Evolutionary conservation across 192 early-diverging fungal species (phyloP), one percentile per base, ranked within the genome.

Genomic region (Chytriomyces confervae): DNA sequence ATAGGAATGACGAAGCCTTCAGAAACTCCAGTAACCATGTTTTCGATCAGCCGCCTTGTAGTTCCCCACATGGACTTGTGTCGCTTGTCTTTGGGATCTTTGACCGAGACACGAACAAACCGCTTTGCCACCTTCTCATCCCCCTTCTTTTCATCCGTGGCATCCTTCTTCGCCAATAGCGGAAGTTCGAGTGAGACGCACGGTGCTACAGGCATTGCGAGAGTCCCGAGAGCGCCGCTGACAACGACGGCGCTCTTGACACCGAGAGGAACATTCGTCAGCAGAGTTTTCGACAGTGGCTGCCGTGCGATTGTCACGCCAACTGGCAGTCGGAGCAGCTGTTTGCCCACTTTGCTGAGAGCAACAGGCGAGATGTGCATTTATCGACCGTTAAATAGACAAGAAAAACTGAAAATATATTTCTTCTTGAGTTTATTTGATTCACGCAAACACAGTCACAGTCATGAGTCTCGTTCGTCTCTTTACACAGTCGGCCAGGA

Each of bases 1-100:
- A 99, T 76, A 5, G 94, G 91, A 0, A 96, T 88, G 6, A 84
- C 91, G 82, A 91, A 95, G 5, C 95, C 97, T 72, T 98, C 96
- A 6, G 90, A 89, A 3, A 99, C 97, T 11, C 97, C 97, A 27
- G 83, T 84, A 45, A 99, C 91, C 72, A 92, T 91, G 80, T 94
- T 95, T 61, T 91, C 88, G 46, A 97, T 89, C 53, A 95, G 83
- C 16, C 94, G 92, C 43, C 95, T 88, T 5, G 96, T 95, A 4
- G 97, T 99, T 61, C 97, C 97, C 97, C 97, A 99, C 95, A 99
- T 97, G 67, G 90, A 84, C 69, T 89, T 79, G 82, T 99, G 96
- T 61, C 91, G 86, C 77, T 92, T 91, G 69, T 89, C 79, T n/a
- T 75, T 69, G 11, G 86, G 80, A 75, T 95, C 87, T 10, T 79